These are phyloP conservation scores for Hygrophoropsis aurantiaca DNA, from an alignment of 768 basidiomycete species.

Conservation along the genomic window DNA sequence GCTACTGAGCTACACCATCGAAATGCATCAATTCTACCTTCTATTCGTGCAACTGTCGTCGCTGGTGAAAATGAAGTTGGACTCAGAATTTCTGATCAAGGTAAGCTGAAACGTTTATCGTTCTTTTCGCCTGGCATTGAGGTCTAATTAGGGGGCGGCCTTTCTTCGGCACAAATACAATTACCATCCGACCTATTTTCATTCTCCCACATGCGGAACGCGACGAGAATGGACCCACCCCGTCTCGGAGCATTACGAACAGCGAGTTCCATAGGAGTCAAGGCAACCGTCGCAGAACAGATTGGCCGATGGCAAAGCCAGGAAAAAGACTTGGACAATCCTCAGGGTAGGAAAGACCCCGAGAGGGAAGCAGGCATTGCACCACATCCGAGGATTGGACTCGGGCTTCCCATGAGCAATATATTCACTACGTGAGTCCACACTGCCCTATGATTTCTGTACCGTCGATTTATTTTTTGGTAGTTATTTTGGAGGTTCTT, in stretches of 20 bases:
- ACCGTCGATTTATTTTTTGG: neutral
- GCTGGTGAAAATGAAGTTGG: slow-evolving; percentile 71
- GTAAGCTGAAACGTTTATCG: slow-evolving; percentile 33
- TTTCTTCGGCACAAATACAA: slow-evolving; percentile 52
- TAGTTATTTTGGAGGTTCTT: slow-evolving; percentile 81
- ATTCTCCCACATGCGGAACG: slow-evolving; percentile 83
- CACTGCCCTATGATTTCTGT: slow-evolving; percentile 1
- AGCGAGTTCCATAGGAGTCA: slow-evolving; percentile 62
- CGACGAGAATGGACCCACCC: slow-evolving; percentile 62
- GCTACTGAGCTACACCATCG: slow-evolving; percentile 59
- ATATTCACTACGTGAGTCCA: slow-evolving; percentile 73
- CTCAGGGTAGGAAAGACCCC: slow-evolving; percentile 30
- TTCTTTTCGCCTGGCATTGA: slow-evolving; percentile 4
- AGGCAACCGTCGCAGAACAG: slow-evolving; percentile 81
- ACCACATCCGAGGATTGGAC: slow-evolving; percentile 67
- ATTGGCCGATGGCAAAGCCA: slow-evolving; percentile 47
- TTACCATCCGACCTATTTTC: slow-evolving; percentile 81
- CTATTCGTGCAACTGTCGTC: slow-evolving; percentile 73
- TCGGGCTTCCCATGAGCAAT: slow-evolving; percentile 87
- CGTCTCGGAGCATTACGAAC: slow-evolving; percentile 68
- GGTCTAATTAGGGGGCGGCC: slow-evolving; percentile 62
- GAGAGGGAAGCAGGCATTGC: slow-evolving; percentile 47
- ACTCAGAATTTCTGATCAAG: slow-evolving; percentile 90
- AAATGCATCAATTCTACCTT: slow-evolving; percentile 45
- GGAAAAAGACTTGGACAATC: slow-evolving; percentile 18